Evolutionary conservation across 2,329 filamentous ascomycete genomes (phyloP).

Genomic region (Thielaviopsis cerberus): DNA sequence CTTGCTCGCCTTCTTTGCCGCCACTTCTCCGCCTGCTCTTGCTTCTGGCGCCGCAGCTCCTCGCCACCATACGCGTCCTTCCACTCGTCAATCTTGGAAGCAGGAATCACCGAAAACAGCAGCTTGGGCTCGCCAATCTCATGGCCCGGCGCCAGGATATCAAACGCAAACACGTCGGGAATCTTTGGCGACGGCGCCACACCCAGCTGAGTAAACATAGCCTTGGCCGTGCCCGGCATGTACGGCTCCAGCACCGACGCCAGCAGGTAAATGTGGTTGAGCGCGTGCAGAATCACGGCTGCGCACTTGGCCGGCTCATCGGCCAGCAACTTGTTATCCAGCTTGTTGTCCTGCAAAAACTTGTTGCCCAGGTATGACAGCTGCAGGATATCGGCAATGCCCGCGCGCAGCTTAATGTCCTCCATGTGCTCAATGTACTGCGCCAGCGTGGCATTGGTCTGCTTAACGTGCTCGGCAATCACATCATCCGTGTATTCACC

Average conservation of each 20-base stretch:
- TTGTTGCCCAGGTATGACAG: conserved; percentile 40
- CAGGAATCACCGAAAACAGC: conserved; percentile 66
- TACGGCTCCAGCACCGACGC: conserved; percentile 66
- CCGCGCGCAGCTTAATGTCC: conserved; percentile 50
- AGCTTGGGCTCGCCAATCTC: conserved; percentile 63
- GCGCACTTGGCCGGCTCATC: conserved; percentile 36
- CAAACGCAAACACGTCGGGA: conserved; percentile 45
- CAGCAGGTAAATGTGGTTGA: conserved; percentile 70
- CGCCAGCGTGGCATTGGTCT: conserved; percentile 47
- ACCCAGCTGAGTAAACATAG: conserved; percentile 62
- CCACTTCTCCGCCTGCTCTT: conserved; percentile 31
- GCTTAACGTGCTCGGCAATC: conserved; percentile 35
- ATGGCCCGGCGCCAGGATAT: conserved; percentile 51
- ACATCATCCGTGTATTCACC: conserved; percentile 36
- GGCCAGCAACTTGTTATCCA: conserved; percentile 35
- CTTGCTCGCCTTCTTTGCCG: conserved; percentile 32
- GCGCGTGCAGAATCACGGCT: conserved; percentile 52
- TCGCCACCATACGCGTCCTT: conserved; percentile 52
- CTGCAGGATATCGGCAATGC: conserved; percentile 45
- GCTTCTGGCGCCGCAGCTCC: conserved; percentile 50
- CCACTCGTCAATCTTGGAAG: conserved; percentile 71
- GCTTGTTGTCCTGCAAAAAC: conserved; percentile 32
- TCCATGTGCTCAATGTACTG: conserved; percentile 52
- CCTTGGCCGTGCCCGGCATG: conserved; percentile 59
- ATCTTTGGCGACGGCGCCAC: conserved; percentile 33